phyloP scores from a whole-genome alignment of 2,329 filamentous ascomycete genomes.

The Didymellaceae sp. region DNA sequence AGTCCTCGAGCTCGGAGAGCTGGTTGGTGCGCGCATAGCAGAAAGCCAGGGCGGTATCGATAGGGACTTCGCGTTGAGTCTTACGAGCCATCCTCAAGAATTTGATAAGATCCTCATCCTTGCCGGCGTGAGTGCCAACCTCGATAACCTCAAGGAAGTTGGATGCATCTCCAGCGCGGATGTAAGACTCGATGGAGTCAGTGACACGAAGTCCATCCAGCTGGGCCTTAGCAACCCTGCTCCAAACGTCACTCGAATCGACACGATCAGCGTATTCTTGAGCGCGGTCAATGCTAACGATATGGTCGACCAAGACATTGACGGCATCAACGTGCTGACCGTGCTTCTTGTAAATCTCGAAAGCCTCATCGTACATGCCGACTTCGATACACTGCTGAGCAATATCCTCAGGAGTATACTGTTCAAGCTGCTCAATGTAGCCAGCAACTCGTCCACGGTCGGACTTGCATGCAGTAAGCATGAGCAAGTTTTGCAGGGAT shows the following conservation, averaged over 20 bases:
- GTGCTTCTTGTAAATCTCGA: constrained; percentile 98
- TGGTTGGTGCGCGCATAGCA: constrained; percentile 91
- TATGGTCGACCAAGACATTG: constrained; percentile 91
- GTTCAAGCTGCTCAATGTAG: constrained; percentile 90
- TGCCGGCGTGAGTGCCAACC: constrained; percentile 90
- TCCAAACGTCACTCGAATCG: constrained; percentile 85
- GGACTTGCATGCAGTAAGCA: constrained; percentile 95
- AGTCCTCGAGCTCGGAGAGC: constrained; percentile 92
- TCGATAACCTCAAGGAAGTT: constrained; percentile 98
- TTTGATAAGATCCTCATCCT: constrained; percentile 97
- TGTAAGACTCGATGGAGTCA: constrained; percentile 96
- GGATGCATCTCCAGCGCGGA: constrained; percentile 88
- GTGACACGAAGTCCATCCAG: constrained; percentile 91
- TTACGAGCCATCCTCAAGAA: constrained; percentile 97
- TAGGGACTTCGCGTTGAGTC: constrained; percentile 88
- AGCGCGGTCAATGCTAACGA: constrained; percentile 97
- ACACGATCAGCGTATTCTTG: constrained; percentile 95
- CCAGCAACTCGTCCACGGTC: constrained; percentile 95
- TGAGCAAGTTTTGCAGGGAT: constrained; percentile 92
- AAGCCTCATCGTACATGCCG: constrained; percentile 93
- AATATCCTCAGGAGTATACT: constrained; percentile 91
- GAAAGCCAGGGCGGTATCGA: constrained; percentile 94
- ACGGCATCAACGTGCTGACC: constrained; percentile 85
- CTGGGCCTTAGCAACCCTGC: constrained; percentile 96
- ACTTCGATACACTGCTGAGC: constrained; percentile 92